Percentiles rank a stretch among this genome's conserved stretches.
These are phyloP conservation scores for Rutstroemia sp. DNA, from an alignment of 2,329 filamentous ascomycete species.

Conservation along the genomic window DNA sequence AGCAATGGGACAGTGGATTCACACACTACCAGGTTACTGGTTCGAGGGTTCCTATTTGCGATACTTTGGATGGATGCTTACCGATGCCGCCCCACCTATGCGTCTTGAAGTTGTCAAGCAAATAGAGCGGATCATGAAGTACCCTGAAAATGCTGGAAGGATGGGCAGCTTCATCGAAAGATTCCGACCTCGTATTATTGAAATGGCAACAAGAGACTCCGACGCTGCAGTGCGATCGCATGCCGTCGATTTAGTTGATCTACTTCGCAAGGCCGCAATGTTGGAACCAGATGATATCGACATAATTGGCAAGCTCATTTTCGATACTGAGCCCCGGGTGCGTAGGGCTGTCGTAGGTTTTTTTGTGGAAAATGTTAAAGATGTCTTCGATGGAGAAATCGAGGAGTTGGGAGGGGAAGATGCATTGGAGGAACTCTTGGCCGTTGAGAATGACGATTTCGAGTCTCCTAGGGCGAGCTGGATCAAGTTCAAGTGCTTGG, in stretches of 20 bases:
- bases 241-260: constrained; percentile 74
- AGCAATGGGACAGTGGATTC: constrained; percentile 83
- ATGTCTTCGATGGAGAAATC: constrained; percentile 69
- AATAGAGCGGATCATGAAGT: constrained; percentile 69
- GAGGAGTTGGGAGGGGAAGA: constrained; percentile 82
- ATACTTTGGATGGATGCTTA: constrained; percentile 93
- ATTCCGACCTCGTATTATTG: constrained; percentile 78
- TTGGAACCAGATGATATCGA: constrained; percentile 91
- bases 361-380: constrained; percentile 80
- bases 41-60: constrained; percentile 85
- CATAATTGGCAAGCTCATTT: constrained; percentile 76
- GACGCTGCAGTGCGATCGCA: constrained; percentile 74
- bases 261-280: constrained; percentile 74
- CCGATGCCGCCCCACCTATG: constrained; percentile 67
- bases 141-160: constrained; percentile 66
- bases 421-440: constrained; percentile 65
- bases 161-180: constrained; percentile 89
- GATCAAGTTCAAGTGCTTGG: constrained; percentile 87
- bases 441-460: constrained; percentile 63
- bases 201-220: constrained; percentile 83
- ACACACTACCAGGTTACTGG: constrained; percentile 75
- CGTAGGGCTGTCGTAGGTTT: constrained; percentile 86
- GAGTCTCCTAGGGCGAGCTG: constrained; percentile 72
- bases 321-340: constrained; percentile 76
- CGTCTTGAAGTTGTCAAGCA: constrained; percentile 84